Conservation (phyloP, 345 rosid genomes). For the Salix suchowensis region DNA sequence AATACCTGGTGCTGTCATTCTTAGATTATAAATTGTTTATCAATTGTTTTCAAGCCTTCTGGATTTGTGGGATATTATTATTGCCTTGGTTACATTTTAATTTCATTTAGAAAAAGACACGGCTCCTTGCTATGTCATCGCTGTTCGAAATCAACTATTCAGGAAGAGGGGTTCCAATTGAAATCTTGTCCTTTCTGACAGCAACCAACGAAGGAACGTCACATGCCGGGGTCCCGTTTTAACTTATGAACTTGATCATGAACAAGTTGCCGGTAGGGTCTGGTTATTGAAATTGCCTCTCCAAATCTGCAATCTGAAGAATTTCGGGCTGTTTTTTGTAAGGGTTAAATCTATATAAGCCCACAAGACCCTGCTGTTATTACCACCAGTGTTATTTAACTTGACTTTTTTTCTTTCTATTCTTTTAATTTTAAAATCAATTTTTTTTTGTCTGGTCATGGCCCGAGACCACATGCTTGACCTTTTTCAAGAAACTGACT, state of each 20-base stretch:
- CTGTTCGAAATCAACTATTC: constrained; percentile 6
- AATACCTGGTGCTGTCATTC: constrained; percentile 11
- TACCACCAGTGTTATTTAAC: no score
- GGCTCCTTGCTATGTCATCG: constrained; percentile 10
- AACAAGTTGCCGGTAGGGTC: not conserved
- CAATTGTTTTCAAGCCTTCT: not conserved
- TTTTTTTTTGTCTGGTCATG: not conserved
- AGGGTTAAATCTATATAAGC: no score
- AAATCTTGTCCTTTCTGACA: constrained; percentile 1
- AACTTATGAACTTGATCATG: not conserved
- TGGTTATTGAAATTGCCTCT: not conserved
- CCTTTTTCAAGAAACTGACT: not conserved
- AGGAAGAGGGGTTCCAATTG: not conserved
- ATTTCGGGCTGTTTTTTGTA: no score
- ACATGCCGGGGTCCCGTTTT: not conserved
- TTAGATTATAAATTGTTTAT: constrained; percentile 3
- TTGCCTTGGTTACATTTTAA: not conserved
- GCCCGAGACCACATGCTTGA: not conserved
- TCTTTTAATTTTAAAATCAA: no score
- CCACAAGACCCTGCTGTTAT: no score
- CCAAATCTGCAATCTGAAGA: no score
- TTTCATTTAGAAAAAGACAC: not conserved
- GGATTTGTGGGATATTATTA: not conserved
- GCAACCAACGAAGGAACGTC: not conserved
- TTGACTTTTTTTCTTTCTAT: no score